A percentile compares a stretch with the other conserved stretches of the same genome.
phyloP scores from a whole-genome alignment of 495 filamentous ascomycete species.

The Apodospora peruviana region DNA sequence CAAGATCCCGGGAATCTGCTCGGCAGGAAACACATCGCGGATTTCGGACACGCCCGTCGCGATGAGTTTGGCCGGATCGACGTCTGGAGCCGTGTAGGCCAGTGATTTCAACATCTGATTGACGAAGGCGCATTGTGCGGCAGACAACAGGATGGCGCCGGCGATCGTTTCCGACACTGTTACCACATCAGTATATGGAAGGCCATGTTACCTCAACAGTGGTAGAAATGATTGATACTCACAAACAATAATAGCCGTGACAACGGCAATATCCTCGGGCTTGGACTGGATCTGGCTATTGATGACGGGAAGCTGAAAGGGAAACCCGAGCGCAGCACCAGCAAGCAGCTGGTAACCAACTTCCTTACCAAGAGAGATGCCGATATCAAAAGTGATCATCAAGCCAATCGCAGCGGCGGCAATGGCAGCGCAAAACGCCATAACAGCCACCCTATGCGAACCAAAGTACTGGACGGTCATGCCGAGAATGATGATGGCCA shows the following conservation, averaged over 20 bases:
- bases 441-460: not conserved
- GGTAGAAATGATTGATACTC: not conserved
- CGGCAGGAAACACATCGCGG: constrained; percentile 8
- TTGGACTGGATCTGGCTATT: constrained; percentile 12
- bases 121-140: constrained; percentile 52
- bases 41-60: constrained; percentile 30
- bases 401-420: constrained; percentile 43
- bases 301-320: constrained; percentile 2
- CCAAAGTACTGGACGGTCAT: constrained; percentile 18
- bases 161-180: not conserved
- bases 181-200: not conserved
- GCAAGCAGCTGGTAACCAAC: constrained; percentile 40
- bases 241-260: not conserved
- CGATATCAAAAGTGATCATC: constrained; percentile 34
- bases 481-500: constrained; percentile 27
- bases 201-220: not conserved
- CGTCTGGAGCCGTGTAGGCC: constrained; percentile 4
- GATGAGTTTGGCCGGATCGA: constrained; percentile 24
- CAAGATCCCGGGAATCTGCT: constrained; percentile 4
- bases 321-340: constrained; percentile 2
- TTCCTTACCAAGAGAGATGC: constrained; percentile 32
- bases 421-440: no score
- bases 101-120: constrained; percentile 40
- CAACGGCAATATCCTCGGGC: not conserved
- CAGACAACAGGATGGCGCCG: not conserved